Base-by-base conservation (phyloP, 148 eudicot species). In the Fallopia convolvulus region DNA sequence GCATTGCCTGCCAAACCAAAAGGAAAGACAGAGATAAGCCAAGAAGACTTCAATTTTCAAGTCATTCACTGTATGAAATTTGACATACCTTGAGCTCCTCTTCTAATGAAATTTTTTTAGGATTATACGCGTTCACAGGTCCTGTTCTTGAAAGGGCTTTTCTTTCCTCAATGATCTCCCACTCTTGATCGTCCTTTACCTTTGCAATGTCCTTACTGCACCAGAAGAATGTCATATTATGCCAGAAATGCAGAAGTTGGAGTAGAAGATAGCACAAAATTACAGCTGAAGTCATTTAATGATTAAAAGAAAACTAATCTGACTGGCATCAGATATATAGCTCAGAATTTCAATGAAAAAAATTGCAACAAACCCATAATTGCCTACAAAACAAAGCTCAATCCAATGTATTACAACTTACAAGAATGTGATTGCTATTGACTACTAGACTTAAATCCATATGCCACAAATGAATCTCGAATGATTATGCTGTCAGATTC, bases 161-260 rank as follows among this genome's bases (percentile, higher is more conserved):
- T 81, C 86, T 88, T 55, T 90, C 83, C 86, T 92, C 97, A 23
- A 92, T 93, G 77, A 95, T 95, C 85, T 95, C 97, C 99, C 99
- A 95, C 77, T 91, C 97, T 33, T 87, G 87, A 79, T 95, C 99
- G 80, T 95, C 99, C 78, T 92, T 95, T 80, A 90, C 92, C 82
- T 91, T 92, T 26, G 90, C 91, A 70, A 95, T 91, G 83, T 95
- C 99, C 91, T 95, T 95, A 79, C 99, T 95, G 91, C 74, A 83
- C 60, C 56, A 75, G 72, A 47, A 76, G 48, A 47, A 10, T 68
- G 44, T 15, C 44, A 65, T 8, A 13, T 63, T 26, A 63, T 30
- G 33, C 30, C 3, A 33, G 17, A 32, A 13, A 65, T 65, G 8
- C 41, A 32, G 30, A 3, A 58, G 6, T 1, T 3, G n/a, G n/a